phyloP scores from a whole-genome alignment of 768 basidiomycete genomes.

The Trametes punicea region DNA sequence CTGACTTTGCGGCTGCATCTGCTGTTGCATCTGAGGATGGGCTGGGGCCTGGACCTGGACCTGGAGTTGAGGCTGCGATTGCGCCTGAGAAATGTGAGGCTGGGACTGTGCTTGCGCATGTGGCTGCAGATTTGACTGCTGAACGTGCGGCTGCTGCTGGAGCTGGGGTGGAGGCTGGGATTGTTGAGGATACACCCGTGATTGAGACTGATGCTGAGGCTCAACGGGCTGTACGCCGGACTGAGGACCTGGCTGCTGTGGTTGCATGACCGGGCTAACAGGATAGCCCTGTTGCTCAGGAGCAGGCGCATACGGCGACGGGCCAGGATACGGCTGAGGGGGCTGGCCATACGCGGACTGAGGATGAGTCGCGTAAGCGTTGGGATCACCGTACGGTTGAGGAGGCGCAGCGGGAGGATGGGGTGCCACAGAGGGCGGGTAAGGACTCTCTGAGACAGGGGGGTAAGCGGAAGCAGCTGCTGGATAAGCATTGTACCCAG shows the following conservation, averaged over 20 bases:
- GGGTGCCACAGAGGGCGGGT: conserved; percentile 28
- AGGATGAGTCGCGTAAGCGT: conserved; percentile 25
- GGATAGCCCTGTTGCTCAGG: conserved; percentile 22
- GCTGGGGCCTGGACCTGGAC: conserved; percentile 29
- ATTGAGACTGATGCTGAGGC: conserved; percentile 33
- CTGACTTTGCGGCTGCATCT: conserved; percentile 25
- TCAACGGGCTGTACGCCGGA: conserved; percentile 19
- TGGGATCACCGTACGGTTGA: conserved; percentile 24
- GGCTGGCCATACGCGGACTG: conserved; percentile 29
- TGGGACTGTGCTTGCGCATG: conserved; percentile 26
- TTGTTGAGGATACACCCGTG: conserved; percentile 22
- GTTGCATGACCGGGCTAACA: conserved; percentile 1
- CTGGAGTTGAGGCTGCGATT: conserved; percentile 28
- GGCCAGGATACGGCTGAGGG: conserved; percentile 23
- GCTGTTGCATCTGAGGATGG: conserved; percentile 28
- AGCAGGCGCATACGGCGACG: conserved; percentile 23
- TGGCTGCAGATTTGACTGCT: conserved; percentile 18
- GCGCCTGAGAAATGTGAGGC: conserved; percentile 32
- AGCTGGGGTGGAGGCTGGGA: conserved; percentile 6
- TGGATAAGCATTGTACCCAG: conserved; percentile 39
- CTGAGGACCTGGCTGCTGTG: conserved; percentile 8
- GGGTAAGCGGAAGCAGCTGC: conserved; percentile 30
- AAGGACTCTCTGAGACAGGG: conserved; percentile 25
- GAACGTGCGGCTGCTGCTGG: conserved; percentile 29
- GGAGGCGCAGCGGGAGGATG: conserved; percentile 27